These are phyloP conservation scores for Sarocladium brachiariae DNA, from an alignment of 2,329 filamentous ascomycete genomes.

Conservation along the genomic window DNA sequence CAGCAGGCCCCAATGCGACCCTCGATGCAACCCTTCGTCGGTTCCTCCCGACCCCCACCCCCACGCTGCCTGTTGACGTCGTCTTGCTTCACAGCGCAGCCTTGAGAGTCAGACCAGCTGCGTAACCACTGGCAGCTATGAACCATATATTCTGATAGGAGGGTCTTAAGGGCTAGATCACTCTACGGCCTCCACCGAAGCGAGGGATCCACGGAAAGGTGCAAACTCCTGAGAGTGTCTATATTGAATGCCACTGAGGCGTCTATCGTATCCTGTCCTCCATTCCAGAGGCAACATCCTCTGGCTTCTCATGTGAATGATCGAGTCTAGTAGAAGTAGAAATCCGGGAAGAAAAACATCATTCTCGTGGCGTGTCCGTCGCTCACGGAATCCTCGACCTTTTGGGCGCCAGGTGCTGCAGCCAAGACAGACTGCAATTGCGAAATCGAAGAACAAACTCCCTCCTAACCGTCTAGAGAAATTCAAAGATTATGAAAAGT, in stretches of 20 bases:
- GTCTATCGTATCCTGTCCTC: constrained; percentile 2
- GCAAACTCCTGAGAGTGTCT: constrained; percentile 1
- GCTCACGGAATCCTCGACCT: neutral
- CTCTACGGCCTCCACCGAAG: too few relatives aligned
- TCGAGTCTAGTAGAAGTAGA: neutral
- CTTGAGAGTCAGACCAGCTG: neutral
- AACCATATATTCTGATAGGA: too few relatives aligned
- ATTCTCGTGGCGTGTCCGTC: neutral
- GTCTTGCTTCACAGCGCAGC: neutral
- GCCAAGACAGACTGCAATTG: neutral
- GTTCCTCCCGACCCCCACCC: neutral
- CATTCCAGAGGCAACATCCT: neutral
- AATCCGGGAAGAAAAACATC: neutral
- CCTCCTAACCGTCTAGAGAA: neutral
- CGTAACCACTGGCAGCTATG: too few relatives aligned
- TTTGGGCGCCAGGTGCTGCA: neutral
- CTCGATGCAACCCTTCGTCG: constrained; percentile 8
- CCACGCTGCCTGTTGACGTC: constrained; percentile 3
- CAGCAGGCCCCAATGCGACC: neutral
- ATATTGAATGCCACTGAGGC: constrained; percentile 1
- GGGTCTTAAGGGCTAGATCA: too few relatives aligned
- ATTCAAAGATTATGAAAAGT: neutral
- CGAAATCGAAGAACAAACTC: neutral
- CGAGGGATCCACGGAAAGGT: too few relatives aligned
- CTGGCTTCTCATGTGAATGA: constrained; percentile 6